Conservation (phyloP, 2,329 filamentous ascomycete species). For the Neocucurbitaria cava region DNA sequence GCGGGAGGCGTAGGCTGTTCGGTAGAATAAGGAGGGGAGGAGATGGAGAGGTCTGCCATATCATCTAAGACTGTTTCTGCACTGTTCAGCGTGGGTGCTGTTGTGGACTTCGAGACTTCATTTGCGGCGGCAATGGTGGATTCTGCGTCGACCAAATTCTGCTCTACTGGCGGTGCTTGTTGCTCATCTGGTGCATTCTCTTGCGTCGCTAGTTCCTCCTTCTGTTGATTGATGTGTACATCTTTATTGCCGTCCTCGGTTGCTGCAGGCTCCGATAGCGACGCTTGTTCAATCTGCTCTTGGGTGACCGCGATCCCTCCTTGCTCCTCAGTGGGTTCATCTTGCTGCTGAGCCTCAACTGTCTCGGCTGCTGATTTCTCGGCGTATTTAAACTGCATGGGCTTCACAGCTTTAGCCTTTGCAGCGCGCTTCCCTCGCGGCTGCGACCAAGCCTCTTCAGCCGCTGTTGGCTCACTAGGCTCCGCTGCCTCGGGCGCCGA, state of each 20-base stretch:
- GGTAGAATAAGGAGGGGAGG: slow-evolving; percentile 6
- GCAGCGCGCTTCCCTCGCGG: slow-evolving; percentile 16
- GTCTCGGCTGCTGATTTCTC: slow-evolving; percentile 10
- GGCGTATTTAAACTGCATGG: slow-evolving; percentile 12
- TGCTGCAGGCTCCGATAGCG: background rate
- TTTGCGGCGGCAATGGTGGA: background rate
- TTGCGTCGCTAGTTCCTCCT: background rate
- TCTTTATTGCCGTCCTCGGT: slow-evolving; percentile 2
- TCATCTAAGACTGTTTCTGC: slow-evolving; percentile 18
- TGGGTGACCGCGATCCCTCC: slow-evolving; percentile 10
- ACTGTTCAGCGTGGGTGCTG: slow-evolving; percentile 4
- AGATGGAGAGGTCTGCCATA: slow-evolving; percentile 31
- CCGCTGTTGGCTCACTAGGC: background rate
- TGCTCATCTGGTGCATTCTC: slow-evolving; percentile 5
- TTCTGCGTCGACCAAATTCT: slow-evolving; percentile 11
- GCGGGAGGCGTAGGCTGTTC: slow-evolving; percentile 25
- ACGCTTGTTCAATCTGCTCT: slow-evolving; percentile 5
- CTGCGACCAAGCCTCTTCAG: slow-evolving; percentile 17
- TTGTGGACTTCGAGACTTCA: background rate
- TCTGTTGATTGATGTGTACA: slow-evolving; percentile 10
- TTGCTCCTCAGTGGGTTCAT: slow-evolving; percentile 10
- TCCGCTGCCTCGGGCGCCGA: slow-evolving; percentile 31
- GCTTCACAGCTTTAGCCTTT: slow-evolving; percentile 15
- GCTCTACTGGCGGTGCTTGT: slow-evolving; percentile 3
- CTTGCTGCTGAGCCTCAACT: slow-evolving; percentile 2